A percentile compares a stretch with the other conserved stretches of the same genome.
These are phyloP conservation scores for Pterocarpus santalinus DNA, from an alignment of 306 rosid species.

Conservation along the genomic window DNA sequence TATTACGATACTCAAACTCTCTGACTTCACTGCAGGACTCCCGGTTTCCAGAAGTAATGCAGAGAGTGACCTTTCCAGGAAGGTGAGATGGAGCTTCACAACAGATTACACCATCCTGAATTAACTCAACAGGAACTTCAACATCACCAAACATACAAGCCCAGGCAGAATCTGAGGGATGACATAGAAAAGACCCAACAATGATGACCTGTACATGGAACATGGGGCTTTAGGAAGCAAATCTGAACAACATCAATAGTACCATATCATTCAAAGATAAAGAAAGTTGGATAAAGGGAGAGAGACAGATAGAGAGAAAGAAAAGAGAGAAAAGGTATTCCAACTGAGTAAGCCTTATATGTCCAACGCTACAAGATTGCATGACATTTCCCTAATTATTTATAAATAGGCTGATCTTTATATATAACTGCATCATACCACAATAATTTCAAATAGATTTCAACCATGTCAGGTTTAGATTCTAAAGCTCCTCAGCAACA, in stretches of 20 bases:
- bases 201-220: slow-evolving; percentile 71
- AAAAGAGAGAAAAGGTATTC: too few relatives aligned
- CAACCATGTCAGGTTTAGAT: slow-evolving; percentile 25
- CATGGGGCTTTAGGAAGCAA: slow-evolving; percentile 42
- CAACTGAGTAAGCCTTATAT: slow-evolving; percentile 21
- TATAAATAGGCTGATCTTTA: slow-evolving; percentile 7
- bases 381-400: slow-evolving; percentile 8
- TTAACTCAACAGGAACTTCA: slow-evolving; percentile 85
- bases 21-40: slow-evolving; percentile 94
- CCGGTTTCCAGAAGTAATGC: slow-evolving; percentile 84
- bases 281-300: too few relatives aligned
- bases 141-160: slow-evolving; percentile 88
- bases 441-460: slow-evolving; percentile 24
- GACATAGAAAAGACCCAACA: slow-evolving; percentile 88
- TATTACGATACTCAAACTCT: slow-evolving; percentile 77
- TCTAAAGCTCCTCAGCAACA: slow-evolving; percentile 32
- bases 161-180: slow-evolving; percentile 81
- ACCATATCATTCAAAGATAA: background rate
- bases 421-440: slow-evolving; percentile 20
- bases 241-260: slow-evolving; percentile 22
- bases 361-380: slow-evolving; percentile 27
- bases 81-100: slow-evolving; percentile 87
- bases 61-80: slow-evolving; percentile 85
- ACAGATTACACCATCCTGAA: slow-evolving; percentile 78
- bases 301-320: too few relatives aligned